A percentile compares a stretch with the other conserved stretches of the same genome.
Evolutionary conservation across 768 basidiomycete genomes (phyloP).

Genomic region (Mycena pura): DNA sequence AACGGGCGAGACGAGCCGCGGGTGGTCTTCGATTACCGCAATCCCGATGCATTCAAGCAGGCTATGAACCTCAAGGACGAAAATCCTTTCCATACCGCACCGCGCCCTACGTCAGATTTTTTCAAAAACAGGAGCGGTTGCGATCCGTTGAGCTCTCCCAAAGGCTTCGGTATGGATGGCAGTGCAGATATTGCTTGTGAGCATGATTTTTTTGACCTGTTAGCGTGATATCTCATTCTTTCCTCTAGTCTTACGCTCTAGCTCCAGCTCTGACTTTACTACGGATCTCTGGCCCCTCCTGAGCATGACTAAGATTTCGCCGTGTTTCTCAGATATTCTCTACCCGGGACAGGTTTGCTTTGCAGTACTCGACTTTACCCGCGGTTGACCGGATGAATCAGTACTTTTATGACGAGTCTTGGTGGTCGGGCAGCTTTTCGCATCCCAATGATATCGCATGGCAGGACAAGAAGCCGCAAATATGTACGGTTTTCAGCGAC

Average conservation of each 20-base stretch:
- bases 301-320: constrained; percentile 26
- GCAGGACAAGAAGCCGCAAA: constrained; percentile 23
- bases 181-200: constrained; percentile 27
- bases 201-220: background rate
- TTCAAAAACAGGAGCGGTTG: constrained; percentile 24
- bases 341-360: constrained; percentile 22
- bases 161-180: constrained; percentile 22
- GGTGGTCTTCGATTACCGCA: constrained; percentile 25
- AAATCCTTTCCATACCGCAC: constrained; percentile 22
- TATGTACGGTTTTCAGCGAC: background rate
- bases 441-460: constrained; percentile 21
- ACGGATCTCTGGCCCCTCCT: constrained; percentile 29
- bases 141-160: constrained; percentile 9
- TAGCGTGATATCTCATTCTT: background rate
- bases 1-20: constrained; percentile 29
- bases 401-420: constrained; percentile 26
- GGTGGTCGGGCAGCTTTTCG: constrained; percentile 26
- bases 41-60: constrained; percentile 17
- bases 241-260: constrained; percentile 20
- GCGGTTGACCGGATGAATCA: background rate
- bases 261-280: constrained; percentile 29
- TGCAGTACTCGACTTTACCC: background rate
- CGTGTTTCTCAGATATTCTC: constrained; percentile 31
- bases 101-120: constrained; percentile 16
- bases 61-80: constrained; percentile 22